phyloP scores from a whole-genome alignment of 2,329 filamentous ascomycete species.

The Trichocomaceae sp. region DNA sequence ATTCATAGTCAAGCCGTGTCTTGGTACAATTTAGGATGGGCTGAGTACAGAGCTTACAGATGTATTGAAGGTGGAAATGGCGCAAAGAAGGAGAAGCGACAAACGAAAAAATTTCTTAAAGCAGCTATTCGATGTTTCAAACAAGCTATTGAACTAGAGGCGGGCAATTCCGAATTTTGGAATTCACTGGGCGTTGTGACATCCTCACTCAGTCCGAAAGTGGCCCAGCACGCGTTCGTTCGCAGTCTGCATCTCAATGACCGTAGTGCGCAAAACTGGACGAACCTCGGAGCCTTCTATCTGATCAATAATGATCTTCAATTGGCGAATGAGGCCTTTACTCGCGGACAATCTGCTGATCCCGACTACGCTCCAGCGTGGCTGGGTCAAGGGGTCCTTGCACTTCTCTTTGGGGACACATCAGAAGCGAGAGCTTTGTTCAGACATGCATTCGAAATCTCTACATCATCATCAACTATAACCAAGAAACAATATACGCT shows the following conservation, averaged over 20 bases:
- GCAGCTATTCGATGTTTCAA: slow-evolving; percentile 89
- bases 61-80: slow-evolving; percentile 47
- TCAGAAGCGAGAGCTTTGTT: slow-evolving; percentile 79
- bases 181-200: slow-evolving; percentile 91
- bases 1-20: slow-evolving; percentile 86
- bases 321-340: slow-evolving; percentile 86
- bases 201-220: slow-evolving; percentile 72
- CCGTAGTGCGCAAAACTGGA: slow-evolving; percentile 76
- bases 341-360: slow-evolving; percentile 84
- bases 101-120: slow-evolving; percentile 61
- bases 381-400: slow-evolving; percentile 86
- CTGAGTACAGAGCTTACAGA: slow-evolving; percentile 73
- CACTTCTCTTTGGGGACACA: slow-evolving; percentile 64
- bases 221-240: slow-evolving; percentile 89
- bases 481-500: slow-evolving; percentile 73
- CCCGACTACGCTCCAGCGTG: slow-evolving; percentile 90
- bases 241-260: slow-evolving; percentile 91
- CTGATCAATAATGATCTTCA: slow-evolving; percentile 74
- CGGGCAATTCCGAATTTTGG: slow-evolving; percentile 94
- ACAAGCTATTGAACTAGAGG: slow-evolving; percentile 87
- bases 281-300: slow-evolving; percentile 81
- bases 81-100: slow-evolving; percentile 43
- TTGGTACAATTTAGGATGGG: slow-evolving; percentile 95
- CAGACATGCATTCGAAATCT: slow-evolving; percentile 89
- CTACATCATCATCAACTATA: slow-evolving; percentile 66